These are phyloP conservation scores for Synchytrium microbalum DNA, from an alignment of 371 early-diverging fungal species.

Conservation along the genomic window DNA sequence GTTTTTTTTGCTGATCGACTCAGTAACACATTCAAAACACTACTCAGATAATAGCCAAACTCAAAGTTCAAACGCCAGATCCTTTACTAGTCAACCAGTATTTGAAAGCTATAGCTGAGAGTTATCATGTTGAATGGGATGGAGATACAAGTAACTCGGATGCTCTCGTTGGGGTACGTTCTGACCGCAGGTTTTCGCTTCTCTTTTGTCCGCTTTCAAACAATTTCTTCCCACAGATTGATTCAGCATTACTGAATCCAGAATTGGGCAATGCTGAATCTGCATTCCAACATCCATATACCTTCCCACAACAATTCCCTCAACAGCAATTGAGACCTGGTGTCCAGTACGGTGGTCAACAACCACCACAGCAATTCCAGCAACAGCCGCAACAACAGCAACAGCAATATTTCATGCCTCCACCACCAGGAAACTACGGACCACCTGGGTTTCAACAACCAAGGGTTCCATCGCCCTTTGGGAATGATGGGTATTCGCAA, in stretches of 20 bases:
- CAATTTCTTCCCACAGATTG: background rate
- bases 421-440: constrained; percentile 15
- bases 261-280: background rate
- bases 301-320: constrained; percentile 8
- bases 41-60: constrained; percentile 65
- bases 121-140: constrained; percentile 69
- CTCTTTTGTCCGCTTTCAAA: background rate
- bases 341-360: background rate
- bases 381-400: constrained; percentile 4
- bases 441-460: constrained; percentile 10
- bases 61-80: constrained; percentile 72
- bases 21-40: too few relatives aligned
- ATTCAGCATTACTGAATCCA: background rate
- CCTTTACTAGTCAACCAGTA: constrained; percentile 73
- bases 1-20: background rate
- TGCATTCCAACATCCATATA: constrained; percentile 5
- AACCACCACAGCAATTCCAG: constrained; percentile 5
- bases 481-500: background rate
- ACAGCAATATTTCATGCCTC: constrained; percentile 19
- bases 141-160: constrained; percentile 10
- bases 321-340: constrained; percentile 5
- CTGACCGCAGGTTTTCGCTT: constrained; percentile 9
- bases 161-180: constrained; percentile 5
- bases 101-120: constrained; percentile 77
- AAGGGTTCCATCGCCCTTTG: background rate